Percentiles rank a stretch among this genome's conserved stretches.
Conservation (phyloP, 2,329 filamentous ascomycete genomes). For the Trichoderma harzianum region DNA sequence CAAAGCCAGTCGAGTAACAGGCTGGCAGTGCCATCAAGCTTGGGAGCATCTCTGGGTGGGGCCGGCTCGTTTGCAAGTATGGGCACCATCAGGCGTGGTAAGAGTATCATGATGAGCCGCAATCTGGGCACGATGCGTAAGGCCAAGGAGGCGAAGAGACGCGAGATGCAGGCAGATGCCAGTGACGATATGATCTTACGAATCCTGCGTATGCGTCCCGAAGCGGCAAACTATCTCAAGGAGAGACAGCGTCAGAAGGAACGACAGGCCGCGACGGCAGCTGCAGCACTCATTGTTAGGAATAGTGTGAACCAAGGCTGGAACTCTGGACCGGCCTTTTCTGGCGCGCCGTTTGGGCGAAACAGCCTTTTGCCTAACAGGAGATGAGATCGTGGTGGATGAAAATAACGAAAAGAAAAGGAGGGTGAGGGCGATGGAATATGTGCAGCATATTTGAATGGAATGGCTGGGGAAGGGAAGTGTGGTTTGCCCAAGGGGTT, state of each 20-base stretch:
- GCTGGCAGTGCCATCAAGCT: slow-evolving; percentile 61
- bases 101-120: slow-evolving; percentile 88
- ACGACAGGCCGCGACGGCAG: slow-evolving; percentile 81
- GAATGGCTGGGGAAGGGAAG: neutral
- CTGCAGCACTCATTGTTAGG: slow-evolving; percentile 89
- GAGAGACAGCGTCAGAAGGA: slow-evolving; percentile 93
- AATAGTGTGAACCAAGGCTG: slow-evolving; percentile 71
- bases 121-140: slow-evolving; percentile 96
- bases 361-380: slow-evolving; percentile 44
- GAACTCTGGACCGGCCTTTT: slow-evolving; percentile 40
- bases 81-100: slow-evolving; percentile 62
- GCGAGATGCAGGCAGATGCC: slow-evolving; percentile 92
- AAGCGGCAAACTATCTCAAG: slow-evolving; percentile 81
- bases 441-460: neutral
- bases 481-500: neutral
- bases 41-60: slow-evolving; percentile 35
- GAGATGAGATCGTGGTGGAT: slow-evolving; percentile 35
- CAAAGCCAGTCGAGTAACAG: slow-evolving; percentile 55
- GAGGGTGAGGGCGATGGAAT: neutral
- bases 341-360: slow-evolving; percentile 41
- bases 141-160: slow-evolving; percentile 92
- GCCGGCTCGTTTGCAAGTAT: slow-evolving; percentile 58
- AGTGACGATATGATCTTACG: slow-evolving; percentile 97
- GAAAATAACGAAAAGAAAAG: neutral
- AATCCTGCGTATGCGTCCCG: slow-evolving; percentile 90